Conservation (phyloP, 805 yeast genomes). For the Starmera dryadoides region DNA sequence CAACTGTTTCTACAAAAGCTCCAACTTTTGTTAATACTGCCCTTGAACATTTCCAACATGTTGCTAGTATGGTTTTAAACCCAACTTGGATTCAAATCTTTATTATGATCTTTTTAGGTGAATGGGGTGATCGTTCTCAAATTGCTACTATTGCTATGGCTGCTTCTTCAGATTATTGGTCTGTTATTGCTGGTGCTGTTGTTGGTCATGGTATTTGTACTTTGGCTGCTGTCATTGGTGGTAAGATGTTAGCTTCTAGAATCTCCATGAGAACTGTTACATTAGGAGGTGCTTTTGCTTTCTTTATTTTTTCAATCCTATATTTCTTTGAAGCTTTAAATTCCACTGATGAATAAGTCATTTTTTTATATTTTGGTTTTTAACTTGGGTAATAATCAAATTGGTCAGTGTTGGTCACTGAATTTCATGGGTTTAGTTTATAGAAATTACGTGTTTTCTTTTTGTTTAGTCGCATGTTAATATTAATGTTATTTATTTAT, state of each 20-base stretch:
- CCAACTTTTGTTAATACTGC: conserved; percentile 10
- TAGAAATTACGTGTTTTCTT: background rate
- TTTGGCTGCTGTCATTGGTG: conserved; percentile 87
- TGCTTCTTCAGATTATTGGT: conserved; percentile 90
- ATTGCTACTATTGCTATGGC: conserved; percentile 98
- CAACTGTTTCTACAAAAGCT: background rate
- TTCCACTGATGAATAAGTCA: conserved; percentile 10
- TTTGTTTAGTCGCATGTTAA: background rate
- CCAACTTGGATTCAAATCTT: conserved; percentile 94
- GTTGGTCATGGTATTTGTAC: conserved; percentile 88
- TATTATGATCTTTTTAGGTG: conserved; percentile 93
- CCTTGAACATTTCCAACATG: conserved; percentile 37
- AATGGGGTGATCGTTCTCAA: conserved; percentile 99
- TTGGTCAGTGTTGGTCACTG: too few relatives aligned
- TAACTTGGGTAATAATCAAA: too few relatives aligned
- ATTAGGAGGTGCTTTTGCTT: conserved; percentile 83
- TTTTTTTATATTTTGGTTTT: too few relatives aligned
- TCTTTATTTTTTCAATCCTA: conserved; percentile 72
- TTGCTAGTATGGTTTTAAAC: conserved; percentile 60
- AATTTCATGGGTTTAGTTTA: background rate
- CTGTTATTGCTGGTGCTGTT: conserved; percentile 81
- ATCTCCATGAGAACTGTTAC: conserved; percentile 91
- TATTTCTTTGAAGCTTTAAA: conserved; percentile 66
- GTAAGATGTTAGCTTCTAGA: conserved; percentile 80
- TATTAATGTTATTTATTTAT: too few relatives aligned